phyloP scores from a whole-genome alignment of 176 grass and related monocot species.

The Microstegium vimineum region DNA sequence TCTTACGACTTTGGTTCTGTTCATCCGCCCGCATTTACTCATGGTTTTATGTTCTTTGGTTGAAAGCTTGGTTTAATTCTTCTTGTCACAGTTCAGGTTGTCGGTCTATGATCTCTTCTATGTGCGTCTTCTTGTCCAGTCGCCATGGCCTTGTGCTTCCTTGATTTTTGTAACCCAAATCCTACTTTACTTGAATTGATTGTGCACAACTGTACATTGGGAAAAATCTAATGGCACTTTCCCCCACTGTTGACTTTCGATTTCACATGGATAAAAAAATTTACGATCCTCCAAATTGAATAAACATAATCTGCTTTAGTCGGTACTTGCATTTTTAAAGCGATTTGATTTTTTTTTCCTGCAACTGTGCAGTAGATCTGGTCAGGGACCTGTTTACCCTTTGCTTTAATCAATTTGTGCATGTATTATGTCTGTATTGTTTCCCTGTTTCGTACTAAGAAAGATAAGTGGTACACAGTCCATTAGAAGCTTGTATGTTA shows the following conservation, averaged over 20 bases:
- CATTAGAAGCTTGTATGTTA: too few species aligned
- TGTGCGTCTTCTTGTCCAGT: slow-evolving; percentile 13
- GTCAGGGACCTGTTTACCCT: slow-evolving; percentile 21
- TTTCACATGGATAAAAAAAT: slow-evolving; percentile 11
- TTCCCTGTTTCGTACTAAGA: background rate
- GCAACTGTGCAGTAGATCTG: slow-evolving; percentile 51
- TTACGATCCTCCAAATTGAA: slow-evolving; percentile 19
- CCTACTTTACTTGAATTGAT: background rate
- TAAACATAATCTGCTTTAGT: slow-evolving; percentile 12
- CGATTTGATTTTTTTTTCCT: slow-evolving; percentile 5
- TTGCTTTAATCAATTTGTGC: slow-evolving; percentile 1
- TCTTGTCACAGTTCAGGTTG: background rate
- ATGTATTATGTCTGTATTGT: background rate
- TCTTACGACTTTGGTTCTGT: background rate
- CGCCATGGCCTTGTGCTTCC: background rate
- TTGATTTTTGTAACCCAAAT: slow-evolving; percentile 5
- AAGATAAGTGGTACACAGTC: background rate
- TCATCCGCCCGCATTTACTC: background rate
- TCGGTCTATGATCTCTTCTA: slow-evolving; percentile 19
- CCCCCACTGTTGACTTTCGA: slow-evolving; percentile 8
- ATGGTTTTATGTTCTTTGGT: background rate
- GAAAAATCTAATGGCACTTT: slow-evolving; percentile 3
- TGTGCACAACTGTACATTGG: background rate
- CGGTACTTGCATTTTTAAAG: slow-evolving; percentile 1
- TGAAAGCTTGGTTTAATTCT: background rate